Base-by-base conservation (phyloP, 2,329 filamentous ascomycete species). In the Xylaria sp. region DNA sequence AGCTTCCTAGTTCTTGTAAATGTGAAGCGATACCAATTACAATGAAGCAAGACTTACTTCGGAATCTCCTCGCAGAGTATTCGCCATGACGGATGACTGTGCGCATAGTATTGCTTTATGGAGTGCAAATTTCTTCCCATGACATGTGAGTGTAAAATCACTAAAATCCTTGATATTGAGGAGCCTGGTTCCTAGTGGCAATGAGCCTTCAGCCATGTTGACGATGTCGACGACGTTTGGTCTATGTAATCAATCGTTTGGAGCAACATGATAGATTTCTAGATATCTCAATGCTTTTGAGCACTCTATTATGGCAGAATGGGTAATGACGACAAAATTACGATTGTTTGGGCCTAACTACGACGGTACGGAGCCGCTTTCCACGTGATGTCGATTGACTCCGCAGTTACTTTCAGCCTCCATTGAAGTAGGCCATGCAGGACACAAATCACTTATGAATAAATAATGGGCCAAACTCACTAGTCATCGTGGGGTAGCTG, bases 101-200 rank as follows among this genome's bases (percentile, higher is more conserved):
- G 31, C 28, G 46, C 48, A 59, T 15, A 65, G 13, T 48, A 56
- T 60, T 17, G 46, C 26, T 44, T 65, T 60, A 13, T 60, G 63
- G 11, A 60, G 23, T 9, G 28, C 28, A 17, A 56, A 56, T 46
- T 60, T 44, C 28, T 33, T 49, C 9, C 48, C 63, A 15, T 46
- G 46, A 6, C 46, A 65, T 36, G 48, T 11, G 9, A 65, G 26
- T 15, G 63, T 60, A 11, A 65, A 36, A 17, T 60, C 48, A 20
- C 56, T 59, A 11, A 44, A 54, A 0, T 23, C 38, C 13, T 36
- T 40, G 26, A 53, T 59, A 10, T 44, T 44, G 1, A 36, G 48
- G 40, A 65, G 56, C 56, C n/a, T 42, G 3, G 40, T 40, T 23
- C 6, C 31, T n/a, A 46, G 33, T 23, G 31, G 33, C 23, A 57